These are phyloP conservation scores for Lipomyces chichibuensis DNA, from an alignment of 805 yeast genomes.

Conservation along the genomic window DNA sequence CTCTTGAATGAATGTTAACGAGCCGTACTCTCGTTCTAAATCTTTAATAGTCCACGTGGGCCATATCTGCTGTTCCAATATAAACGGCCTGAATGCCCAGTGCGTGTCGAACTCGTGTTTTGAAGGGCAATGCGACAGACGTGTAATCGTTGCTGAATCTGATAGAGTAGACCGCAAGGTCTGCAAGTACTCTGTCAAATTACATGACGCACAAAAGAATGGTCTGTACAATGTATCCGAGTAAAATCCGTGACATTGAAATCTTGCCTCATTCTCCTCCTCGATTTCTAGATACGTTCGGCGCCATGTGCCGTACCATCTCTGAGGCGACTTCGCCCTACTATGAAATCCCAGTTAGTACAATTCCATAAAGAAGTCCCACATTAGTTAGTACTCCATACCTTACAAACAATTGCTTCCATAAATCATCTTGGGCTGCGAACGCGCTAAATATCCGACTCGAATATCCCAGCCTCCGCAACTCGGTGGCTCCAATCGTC, in stretches of 20 bases:
- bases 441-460: slow-evolving; percentile 75
- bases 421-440: slow-evolving; percentile 73
- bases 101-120: slow-evolving; percentile 51
- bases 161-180: slow-evolving; percentile 43
- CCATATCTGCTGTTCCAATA: slow-evolving; percentile 57
- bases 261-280: slow-evolving; percentile 47
- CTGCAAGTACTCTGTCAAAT: slow-evolving; percentile 55
- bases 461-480: slow-evolving; percentile 57
- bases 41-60: slow-evolving; percentile 63
- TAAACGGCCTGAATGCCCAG: slow-evolving; percentile 66
- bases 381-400: neutral
- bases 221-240: slow-evolving; percentile 84
- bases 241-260: slow-evolving; percentile 57
- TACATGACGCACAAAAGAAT: slow-evolving; percentile 74
- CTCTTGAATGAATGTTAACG: slow-evolving; percentile 76
- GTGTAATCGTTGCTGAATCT: slow-evolving; percentile 52
- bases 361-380: neutral
- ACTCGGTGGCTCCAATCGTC: slow-evolving; percentile 53
- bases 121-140: slow-evolving; percentile 55
- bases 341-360: slow-evolving; percentile 37
- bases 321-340: slow-evolving; percentile 41
- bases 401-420: slow-evolving; percentile 62
- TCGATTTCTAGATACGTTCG: slow-evolving; percentile 55
- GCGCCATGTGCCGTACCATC: slow-evolving; percentile 86
- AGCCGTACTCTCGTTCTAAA: slow-evolving; percentile 58